Evolutionary conservation across 2,329 filamentous ascomycete species (phyloP).

Genomic region (Elsinoe necatrix): DNA sequence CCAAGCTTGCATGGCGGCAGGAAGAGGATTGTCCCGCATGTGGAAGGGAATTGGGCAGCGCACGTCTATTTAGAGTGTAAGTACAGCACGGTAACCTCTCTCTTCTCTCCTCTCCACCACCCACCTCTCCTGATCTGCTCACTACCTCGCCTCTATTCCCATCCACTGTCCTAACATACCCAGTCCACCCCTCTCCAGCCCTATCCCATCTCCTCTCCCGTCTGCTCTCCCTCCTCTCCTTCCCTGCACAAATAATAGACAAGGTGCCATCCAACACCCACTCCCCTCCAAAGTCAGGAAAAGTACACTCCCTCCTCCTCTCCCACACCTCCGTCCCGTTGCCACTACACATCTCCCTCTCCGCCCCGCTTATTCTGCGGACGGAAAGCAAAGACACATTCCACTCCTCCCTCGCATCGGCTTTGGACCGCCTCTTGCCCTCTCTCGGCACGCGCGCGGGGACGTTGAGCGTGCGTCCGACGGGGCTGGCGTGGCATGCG

Average conservation of each 20-base stretch:
- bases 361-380: conserved; percentile 65
- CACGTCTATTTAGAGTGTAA: conserved; percentile 91
- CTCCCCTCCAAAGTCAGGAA: background rate
- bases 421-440: conserved; percentile 34
- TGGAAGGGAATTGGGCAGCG: conserved; percentile 84
- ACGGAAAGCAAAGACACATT: conserved; percentile 67
- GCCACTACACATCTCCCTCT: conserved; percentile 86
- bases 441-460: background rate
- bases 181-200: conserved; percentile 47
- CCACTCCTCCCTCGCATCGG: conserved; percentile 44
- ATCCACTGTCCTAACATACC: conserved; percentile 17
- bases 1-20: conserved; percentile 78
- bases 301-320: conserved; percentile 53
- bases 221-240: conserved; percentile 33
- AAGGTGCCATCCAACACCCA: no score
- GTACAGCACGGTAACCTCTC: conserved; percentile 27
- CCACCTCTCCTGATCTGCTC: background rate
- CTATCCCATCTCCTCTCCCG: conserved; percentile 36
- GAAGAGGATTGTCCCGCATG: conserved; percentile 71
- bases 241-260: no score
- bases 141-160: background rate
- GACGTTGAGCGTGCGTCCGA: conserved; percentile 32
- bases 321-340: conserved; percentile 70
- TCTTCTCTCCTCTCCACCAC: background rate
- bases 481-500: conserved; percentile 52